These are phyloP conservation scores for Exobasidium rhododendri DNA, from an alignment of 1,284 basidiomycete species.

Conservation along the genomic window DNA sequence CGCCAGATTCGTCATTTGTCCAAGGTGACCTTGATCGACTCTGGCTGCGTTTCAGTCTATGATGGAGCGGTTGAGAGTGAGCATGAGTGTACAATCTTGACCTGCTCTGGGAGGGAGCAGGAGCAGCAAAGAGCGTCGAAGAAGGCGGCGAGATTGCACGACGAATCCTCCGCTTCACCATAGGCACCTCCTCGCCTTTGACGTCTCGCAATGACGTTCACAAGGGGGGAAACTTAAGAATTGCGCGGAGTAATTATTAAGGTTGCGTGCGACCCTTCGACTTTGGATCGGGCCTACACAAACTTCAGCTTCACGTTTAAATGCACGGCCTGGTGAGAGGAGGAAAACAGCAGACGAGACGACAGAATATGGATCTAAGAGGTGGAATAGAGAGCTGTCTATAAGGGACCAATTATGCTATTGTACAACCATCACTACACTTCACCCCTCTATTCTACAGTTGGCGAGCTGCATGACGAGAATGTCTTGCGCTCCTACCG, in stretches of 20 bases:
- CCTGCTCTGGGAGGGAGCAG: neutral
- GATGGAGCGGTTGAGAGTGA: neutral
- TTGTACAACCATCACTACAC: too few relatives aligned
- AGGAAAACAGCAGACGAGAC: too few relatives aligned
- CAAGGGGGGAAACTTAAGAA: too few relatives aligned
- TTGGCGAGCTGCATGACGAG: conserved; percentile 15
- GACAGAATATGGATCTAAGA: too few relatives aligned
- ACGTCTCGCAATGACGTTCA: too few relatives aligned
- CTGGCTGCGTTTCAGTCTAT: neutral
- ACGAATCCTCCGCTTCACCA: neutral
- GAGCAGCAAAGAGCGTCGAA: neutral
- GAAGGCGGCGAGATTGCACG: neutral
- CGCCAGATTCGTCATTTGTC: neutral
- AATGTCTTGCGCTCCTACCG: conserved; percentile 12
- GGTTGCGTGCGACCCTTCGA: too few relatives aligned
- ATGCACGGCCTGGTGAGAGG: too few relatives aligned
- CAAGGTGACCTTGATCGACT: neutral
- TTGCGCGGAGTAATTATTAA: too few relatives aligned
- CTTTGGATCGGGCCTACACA: too few relatives aligned
- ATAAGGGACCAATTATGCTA: too few relatives aligned
- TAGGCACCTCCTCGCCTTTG: neutral
- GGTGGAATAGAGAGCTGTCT: too few relatives aligned
- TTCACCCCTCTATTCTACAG: conserved; percentile 12
- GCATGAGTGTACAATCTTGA: neutral
- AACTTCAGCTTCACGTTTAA: too few relatives aligned